phyloP scores from a whole-genome alignment of 805 yeast species.

The Schwanniomyces vanrijiae region DNA sequence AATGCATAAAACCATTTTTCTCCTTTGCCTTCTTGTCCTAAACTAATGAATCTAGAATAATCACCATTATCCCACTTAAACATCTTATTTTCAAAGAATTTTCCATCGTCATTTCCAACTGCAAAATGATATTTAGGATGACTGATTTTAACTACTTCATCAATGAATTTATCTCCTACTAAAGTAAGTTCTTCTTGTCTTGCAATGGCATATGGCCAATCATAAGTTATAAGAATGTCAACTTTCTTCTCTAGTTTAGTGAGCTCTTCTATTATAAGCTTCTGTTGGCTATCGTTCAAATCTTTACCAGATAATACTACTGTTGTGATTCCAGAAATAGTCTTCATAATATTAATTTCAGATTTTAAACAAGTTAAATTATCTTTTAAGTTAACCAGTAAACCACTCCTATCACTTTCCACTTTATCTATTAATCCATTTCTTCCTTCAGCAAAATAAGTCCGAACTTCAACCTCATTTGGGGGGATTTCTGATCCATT shows the following conservation, averaged over 20 bases:
- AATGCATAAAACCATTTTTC: slow-evolving; percentile 78
- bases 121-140: slow-evolving; percentile 72
- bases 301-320: slow-evolving; percentile 41
- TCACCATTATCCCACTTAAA: slow-evolving; percentile 54
- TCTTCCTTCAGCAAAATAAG: slow-evolving; percentile 24
- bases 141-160: slow-evolving; percentile 39
- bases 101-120: slow-evolving; percentile 49
- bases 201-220: slow-evolving; percentile 61
- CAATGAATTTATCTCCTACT: slow-evolving; percentile 47
- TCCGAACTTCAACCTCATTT: slow-evolving; percentile 18
- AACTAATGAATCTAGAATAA: slow-evolving; percentile 63
- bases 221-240: slow-evolving; percentile 59
- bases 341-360: slow-evolving; percentile 35
- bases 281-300: slow-evolving; percentile 5
- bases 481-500: slow-evolving; percentile 15
- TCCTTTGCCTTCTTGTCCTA: slow-evolving; percentile 57
- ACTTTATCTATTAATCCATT: slow-evolving; percentile 15
- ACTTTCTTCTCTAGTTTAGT: slow-evolving; percentile 6
- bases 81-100: slow-evolving; percentile 54
- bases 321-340: slow-evolving; percentile 46
- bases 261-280: slow-evolving; percentile 10
- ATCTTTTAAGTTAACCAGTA: slow-evolving; percentile 17
- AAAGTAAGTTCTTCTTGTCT: slow-evolving; percentile 40
- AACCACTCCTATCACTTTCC: slow-evolving; percentile 12
- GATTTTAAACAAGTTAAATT: slow-evolving; percentile 30